A percentile compares a stretch with the other conserved stretches of the same genome.
Conservation (phyloP, 2,329 filamentous ascomycete species). For the Botrytis tulipae region DNA sequence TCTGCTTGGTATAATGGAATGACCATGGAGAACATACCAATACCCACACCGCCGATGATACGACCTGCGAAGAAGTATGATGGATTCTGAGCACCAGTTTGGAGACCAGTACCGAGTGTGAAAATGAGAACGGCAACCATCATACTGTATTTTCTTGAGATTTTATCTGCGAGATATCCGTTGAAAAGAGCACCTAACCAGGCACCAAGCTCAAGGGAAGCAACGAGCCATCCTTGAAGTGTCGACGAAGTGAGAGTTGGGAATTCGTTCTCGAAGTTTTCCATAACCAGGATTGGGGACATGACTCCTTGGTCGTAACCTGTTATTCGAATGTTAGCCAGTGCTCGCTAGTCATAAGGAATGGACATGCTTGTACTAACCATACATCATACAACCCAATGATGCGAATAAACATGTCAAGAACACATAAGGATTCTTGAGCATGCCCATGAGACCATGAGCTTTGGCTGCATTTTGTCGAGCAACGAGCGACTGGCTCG, state of each 20-base stretch:
- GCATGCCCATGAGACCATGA: constrained; percentile 42
- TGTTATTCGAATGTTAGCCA: neutral
- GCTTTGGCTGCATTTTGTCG: constrained; percentile 42
- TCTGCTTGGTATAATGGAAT: constrained; percentile 61
- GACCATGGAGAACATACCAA: constrained; percentile 49
- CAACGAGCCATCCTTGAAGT: constrained; percentile 39
- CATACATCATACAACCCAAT: constrained; percentile 36
- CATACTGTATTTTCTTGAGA: constrained; percentile 52
- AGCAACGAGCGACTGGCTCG: constrained; percentile 41
- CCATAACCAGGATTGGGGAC: constrained; percentile 40
- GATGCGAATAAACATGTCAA: constrained; percentile 40
- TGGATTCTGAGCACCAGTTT: constrained; percentile 44
- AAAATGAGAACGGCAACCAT: constrained; percentile 51
- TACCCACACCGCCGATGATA: constrained; percentile 50
- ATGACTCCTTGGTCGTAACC: constrained; percentile 41
- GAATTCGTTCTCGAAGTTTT: constrained; percentile 41
- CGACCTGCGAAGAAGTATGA: constrained; percentile 54
- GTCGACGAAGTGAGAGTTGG: constrained; percentile 38
- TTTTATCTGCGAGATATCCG: constrained; percentile 46
- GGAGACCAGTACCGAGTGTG: constrained; percentile 49
- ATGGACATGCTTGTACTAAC: constrained; percentile 19
- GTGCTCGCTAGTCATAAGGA: neutral
- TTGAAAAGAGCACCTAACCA: constrained; percentile 34
- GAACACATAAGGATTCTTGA: constrained; percentile 44
- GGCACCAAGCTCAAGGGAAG: constrained; percentile 40